Conservation (phyloP, 108 stramenopile species). For the Stephanodiscus minutulus region DNA sequence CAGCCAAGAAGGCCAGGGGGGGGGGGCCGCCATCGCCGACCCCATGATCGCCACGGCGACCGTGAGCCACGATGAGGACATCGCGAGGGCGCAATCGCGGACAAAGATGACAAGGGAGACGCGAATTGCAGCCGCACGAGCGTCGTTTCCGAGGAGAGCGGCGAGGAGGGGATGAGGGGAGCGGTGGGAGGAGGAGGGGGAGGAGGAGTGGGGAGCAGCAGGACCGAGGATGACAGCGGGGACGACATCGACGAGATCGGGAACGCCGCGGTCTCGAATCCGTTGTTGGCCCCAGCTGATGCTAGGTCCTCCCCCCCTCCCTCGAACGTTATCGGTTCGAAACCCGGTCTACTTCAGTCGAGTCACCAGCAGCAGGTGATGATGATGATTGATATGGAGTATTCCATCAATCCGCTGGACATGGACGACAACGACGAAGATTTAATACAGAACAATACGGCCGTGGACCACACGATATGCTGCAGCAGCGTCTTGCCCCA, state of each 20-base stretch:
- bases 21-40: neutral
- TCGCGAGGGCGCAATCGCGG: neutral
- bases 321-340: neutral
- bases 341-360: neutral
- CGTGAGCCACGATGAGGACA: neutral
- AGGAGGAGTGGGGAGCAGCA: neutral
- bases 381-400: neutral
- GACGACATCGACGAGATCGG: neutral
- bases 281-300: neutral
- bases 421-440: neutral
- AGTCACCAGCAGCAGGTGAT: neutral
- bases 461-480: neutral
- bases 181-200: too few species aligned
- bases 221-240: neutral
- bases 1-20: slow-evolving; percentile 13
- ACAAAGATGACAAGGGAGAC: neutral
- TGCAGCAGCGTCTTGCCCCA: slow-evolving; percentile 20
- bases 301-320: neutral
- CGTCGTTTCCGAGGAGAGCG: slow-evolving; percentile 2
- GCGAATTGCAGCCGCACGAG: neutral
- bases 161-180: neutral
- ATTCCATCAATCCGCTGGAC: slow-evolving; percentile 9
- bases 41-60: neutral
- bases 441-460: slow-evolving; percentile 1
- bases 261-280: neutral